Conservation (phyloP, 345 rosid genomes). For the Citrus mangshanensis region DNA sequence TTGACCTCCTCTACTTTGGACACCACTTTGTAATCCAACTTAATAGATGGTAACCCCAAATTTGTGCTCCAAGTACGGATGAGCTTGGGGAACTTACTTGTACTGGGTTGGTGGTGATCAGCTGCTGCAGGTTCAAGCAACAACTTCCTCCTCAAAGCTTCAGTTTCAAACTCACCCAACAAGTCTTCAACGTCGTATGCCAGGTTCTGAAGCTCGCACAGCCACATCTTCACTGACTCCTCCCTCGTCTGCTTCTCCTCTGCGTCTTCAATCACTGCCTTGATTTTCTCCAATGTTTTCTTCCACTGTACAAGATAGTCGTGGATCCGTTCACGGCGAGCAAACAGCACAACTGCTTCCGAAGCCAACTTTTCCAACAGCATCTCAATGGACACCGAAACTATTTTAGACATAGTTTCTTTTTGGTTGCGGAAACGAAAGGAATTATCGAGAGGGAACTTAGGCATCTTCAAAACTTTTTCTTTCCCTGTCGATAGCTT, state of each 20-base stretch:
- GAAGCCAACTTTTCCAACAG: background rate
- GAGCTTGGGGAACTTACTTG: background rate
- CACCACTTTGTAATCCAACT: background rate
- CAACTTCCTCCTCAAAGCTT: background rate
- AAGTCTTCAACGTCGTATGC: background rate
- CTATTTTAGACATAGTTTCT: background rate
- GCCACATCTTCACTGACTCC: background rate
- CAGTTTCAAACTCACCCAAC: background rate
- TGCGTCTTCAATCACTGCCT: background rate
- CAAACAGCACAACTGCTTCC: background rate
- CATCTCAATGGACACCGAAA: background rate
- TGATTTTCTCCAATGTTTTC: background rate
- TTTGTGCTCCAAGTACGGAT: background rate
- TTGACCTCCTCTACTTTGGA: background rate
- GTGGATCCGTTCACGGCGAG: background rate
- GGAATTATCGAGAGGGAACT: too few species aligned
- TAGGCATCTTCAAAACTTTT: too few species aligned
- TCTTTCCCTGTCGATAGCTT: too few species aligned
- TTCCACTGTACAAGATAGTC: background rate
- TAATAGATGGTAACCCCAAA: background rate
- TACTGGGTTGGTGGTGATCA: background rate
- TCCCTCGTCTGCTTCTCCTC: background rate
- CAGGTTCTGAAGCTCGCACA: background rate
- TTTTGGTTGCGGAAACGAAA: background rate
- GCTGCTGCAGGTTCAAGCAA: background rate